These are phyloP conservation scores for Lactifluus rugatus DNA, from an alignment of 768 basidiomycete genomes.

Conservation along the genomic window DNA sequence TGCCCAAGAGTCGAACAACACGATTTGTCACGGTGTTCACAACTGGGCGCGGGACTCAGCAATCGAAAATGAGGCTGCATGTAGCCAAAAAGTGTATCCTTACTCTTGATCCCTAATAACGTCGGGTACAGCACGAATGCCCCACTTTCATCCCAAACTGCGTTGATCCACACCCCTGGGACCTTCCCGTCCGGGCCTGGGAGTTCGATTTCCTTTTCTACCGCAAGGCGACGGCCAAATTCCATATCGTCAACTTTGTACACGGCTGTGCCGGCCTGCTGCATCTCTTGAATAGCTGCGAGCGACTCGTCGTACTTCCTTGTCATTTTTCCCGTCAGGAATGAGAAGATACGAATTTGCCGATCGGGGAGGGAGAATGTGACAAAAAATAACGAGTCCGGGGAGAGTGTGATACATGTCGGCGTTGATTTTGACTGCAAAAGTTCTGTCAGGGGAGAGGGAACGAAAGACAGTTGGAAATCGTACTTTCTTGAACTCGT, in stretches of 20 bases:
- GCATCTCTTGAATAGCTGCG: conserved; percentile 93
- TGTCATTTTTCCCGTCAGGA: conserved; percentile 79
- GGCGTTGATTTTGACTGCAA: conserved; percentile 81
- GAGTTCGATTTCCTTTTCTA: conserved; percentile 84
- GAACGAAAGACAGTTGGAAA: neutral
- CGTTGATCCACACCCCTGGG: conserved; percentile 76
- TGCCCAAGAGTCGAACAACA: conserved; percentile 78
- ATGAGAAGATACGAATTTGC: conserved; percentile 88
- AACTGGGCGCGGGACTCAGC: conserved; percentile 43
- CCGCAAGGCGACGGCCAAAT: conserved; percentile 90
- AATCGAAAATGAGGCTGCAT: neutral
- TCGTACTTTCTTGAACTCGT: conserved; percentile 93
- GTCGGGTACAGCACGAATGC: conserved; percentile 92
- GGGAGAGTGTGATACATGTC: conserved; percentile 85
- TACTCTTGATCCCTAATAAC: conserved; percentile 91
- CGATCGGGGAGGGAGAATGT: conserved; percentile 92
- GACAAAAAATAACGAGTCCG: conserved; percentile 80
- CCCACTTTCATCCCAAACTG: conserved; percentile 97
- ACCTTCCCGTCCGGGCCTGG: conserved; percentile 63
- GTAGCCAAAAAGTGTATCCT: neutral
- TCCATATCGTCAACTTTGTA: conserved; percentile 98
- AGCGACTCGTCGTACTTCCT: conserved; percentile 95
- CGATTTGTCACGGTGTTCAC: conserved; percentile 93
- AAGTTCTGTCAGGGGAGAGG: neutral
- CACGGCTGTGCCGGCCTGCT: conserved; percentile 91